phyloP scores from a whole-genome alignment of 208 protist species.

The Leishmania turanica region DNA sequence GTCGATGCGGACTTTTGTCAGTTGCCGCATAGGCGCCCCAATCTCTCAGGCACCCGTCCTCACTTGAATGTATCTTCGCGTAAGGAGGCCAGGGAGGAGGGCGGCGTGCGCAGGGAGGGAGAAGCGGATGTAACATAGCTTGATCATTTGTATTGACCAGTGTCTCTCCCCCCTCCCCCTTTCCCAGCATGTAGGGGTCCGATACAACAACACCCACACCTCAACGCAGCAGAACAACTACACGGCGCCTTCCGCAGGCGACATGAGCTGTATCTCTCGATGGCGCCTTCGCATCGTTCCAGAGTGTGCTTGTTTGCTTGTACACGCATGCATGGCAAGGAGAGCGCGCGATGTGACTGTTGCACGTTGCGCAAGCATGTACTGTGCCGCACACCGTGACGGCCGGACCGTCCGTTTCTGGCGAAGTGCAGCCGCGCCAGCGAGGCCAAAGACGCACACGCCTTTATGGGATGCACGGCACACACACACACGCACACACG shows the following conservation, averaged over 20 bases:
- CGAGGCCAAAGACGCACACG: background rate
- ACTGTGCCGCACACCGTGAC: too few species aligned
- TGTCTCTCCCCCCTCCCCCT: background rate
- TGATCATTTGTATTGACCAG: too few species aligned
- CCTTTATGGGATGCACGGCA: background rate
- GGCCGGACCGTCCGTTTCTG: background rate
- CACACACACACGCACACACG: background rate
- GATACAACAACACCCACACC: background rate
- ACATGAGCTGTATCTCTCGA: background rate
- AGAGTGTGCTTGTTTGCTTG: background rate
- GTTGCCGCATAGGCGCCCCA: too few species aligned
- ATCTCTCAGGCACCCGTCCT: background rate
- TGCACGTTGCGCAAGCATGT: background rate
- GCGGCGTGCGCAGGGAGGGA: background rate
- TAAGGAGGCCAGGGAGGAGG: background rate
- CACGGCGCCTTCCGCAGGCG: background rate
- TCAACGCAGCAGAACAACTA: background rate
- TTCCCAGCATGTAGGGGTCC: background rate
- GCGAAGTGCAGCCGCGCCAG: background rate
- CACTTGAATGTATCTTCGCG: background rate
- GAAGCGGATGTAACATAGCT: background rate
- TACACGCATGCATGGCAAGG: background rate
- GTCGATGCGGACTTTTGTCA: too few species aligned
- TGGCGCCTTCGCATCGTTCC: background rate
- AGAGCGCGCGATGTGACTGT: background rate